Evolutionary conservation across 2,329 filamentous ascomycete species (phyloP), one percentile per base, ranked within the genome.

Genomic region (Alternaria angustiovoidea): DNA sequence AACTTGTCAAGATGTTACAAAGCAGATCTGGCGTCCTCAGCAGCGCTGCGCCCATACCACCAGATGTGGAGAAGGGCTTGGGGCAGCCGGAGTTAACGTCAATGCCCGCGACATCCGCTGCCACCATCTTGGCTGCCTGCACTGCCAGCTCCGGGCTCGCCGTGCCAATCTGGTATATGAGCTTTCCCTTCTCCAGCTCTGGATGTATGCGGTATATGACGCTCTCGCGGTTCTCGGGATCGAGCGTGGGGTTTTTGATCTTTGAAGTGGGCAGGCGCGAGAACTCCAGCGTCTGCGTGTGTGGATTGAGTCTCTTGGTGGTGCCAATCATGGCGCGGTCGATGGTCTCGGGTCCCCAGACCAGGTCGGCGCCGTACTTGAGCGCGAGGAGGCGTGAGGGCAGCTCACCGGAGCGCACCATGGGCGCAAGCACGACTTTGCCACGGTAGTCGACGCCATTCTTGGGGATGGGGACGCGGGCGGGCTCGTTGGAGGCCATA

Each of bases 11-110:
- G 65, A 99, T 99, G 0, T 89, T 86, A 69, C 89, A 91, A 1
- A 99, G 86, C 71, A 87, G 88, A 66, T 98, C 94, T 0, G 95
- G 94, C 0, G 91, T 94, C 68, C 87, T 88, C 16, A 99, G 86
- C 20, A 99, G 85, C 1, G 94, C 94, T 0, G 95, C 95, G 49
- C 95, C 95, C 95, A 99, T 99, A 49, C 95, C 95, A 61, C 93
- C 93, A 64, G 87, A 87, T 2, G 94, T 97, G 73, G 92, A 96
- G 80, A 99, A 99, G 0, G 94, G 92, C 79, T 99, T 99, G 0
- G 95, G 95, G 75, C 95, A 99, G n/a, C 95, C 95, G 0, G 95
- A 93, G 78, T 99, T 99, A 63, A 99, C 91, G 77, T 98, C 95
- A 69, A 99, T 97, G 61, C 95, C 95, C 0, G 90, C 89, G 3